Conservation (phyloP, 371 early-diverging fungal species). For the Mortierella sp. region DNA sequence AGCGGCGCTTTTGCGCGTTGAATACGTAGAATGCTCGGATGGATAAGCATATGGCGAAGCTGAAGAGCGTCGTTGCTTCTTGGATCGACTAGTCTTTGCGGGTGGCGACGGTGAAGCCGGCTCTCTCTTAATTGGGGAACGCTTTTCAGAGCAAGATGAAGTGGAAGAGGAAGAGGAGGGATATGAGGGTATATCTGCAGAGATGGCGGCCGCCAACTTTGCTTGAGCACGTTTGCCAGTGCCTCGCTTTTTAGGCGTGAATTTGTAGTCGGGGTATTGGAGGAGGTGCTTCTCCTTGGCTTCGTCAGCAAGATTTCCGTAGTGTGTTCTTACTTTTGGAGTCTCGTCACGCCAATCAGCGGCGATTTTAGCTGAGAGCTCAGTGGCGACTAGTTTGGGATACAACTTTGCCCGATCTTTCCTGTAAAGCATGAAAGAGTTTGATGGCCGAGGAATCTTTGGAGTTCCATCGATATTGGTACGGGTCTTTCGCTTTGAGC, state of each 20-base stretch:
- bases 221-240: slow-evolving; percentile 42
- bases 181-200: background rate
- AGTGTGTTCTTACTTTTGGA: slow-evolving; percentile 12
- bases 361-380: slow-evolving; percentile 33
- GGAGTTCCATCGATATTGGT: background rate
- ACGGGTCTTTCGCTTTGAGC: background rate
- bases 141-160: background rate
- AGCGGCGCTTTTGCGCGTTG: background rate
- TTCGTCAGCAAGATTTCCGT: slow-evolving; percentile 18
- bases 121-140: background rate
- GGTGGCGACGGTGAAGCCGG: background rate
- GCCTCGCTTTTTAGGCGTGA: slow-evolving; percentile 46
- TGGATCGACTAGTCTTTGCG: background rate
- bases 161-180: background rate
- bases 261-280: slow-evolving; percentile 41
- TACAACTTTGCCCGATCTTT: slow-evolving; percentile 21
- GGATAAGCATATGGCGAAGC: background rate
- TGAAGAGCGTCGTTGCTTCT: background rate
- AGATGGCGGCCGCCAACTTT: background rate
- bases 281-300: slow-evolving; percentile 26
- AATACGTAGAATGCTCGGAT: background rate
- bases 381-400: slow-evolving; percentile 24
- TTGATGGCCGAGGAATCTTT: slow-evolving; percentile 36
- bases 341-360: slow-evolving; percentile 26
- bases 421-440: slow-evolving; percentile 42